Evolutionary conservation across 805 yeast genomes (phyloP), one percentile per base, ranked within the genome.

Genomic region (Metschnikowia noctiluminum): DNA sequence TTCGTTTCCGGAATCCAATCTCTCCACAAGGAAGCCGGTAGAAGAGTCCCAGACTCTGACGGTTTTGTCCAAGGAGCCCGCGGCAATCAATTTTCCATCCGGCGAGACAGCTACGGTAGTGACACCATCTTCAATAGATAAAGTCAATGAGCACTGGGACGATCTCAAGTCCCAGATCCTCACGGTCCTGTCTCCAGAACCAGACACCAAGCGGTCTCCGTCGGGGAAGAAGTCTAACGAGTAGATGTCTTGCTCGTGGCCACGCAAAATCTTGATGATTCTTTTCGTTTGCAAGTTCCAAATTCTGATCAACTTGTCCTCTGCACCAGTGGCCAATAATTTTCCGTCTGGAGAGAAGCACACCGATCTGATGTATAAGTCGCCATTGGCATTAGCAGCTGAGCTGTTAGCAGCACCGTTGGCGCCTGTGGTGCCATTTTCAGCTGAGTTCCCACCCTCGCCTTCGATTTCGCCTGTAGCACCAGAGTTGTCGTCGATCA

Each of bases 61-160:
- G 31, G 96, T 87, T 70, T 95, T 80, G 73, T 92, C 99, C 56
- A 92, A 80, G 34, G 96, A 87, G 43, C 99, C 99, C 14, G 97
- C 98, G 36, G 97, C 98, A 60, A 94, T 89, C 60, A 84, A 81
- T 59, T 85, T 82, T 36, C 97, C 97, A 68, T 92, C 96, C 43
- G 97, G 97, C 8, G 96, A 88, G 38, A 92, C 92, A 16, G 97
- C 96, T 40, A 92, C 97, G 0, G 99, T 92, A 48, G 99, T 92
- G 46, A 92, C 98, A 59, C 99, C 99, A 66, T 92, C 98, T 70
- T 92, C 97, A 60, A 92, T 91, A 14, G 90, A 81, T 56, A 92
- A 76, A 41, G 96, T 90, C 62, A 90, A 77, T 21, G 90, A 83
- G 66, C 96, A 89, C 71, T 88, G 90, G 26, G 96, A 94, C 36